Percentiles rank a stretch among this genome's conserved stretches.
These are phyloP conservation scores for Hypoxylon lienhwacheense DNA, from an alignment of 495 filamentous ascomycete species.

Conservation along the genomic window DNA sequence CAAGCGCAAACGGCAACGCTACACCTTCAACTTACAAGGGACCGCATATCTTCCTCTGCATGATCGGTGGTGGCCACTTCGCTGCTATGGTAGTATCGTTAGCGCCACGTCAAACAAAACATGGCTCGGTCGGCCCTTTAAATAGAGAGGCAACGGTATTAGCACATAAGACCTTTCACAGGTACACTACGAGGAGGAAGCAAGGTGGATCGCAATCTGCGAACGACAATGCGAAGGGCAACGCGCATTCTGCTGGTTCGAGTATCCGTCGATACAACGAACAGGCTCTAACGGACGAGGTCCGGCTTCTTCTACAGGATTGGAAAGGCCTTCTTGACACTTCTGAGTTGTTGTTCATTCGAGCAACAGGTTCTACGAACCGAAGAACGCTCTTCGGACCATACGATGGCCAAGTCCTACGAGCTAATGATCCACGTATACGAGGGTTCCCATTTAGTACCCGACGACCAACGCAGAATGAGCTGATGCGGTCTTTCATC, in stretches of 20 bases:
- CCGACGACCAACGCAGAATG: constrained; percentile 87
- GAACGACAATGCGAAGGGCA: constrained; percentile 86
- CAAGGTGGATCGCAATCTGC: constrained; percentile 94
- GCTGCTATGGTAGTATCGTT: constrained; percentile 93
- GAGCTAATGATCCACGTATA: constrained; percentile 78
- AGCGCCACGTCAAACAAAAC: constrained; percentile 74
- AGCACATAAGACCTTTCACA: constrained; percentile 95
- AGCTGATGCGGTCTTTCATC: constrained; percentile 89
- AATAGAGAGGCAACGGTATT: constrained; percentile 82
- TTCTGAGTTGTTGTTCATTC: constrained; percentile 80
- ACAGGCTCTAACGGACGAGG: constrained; percentile 78
- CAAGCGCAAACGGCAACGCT: constrained; percentile 51
- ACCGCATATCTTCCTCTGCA: constrained; percentile 91
- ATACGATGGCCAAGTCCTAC: constrained; percentile 84
- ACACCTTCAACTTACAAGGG: constrained; percentile 56
- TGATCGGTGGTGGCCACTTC: constrained; percentile 98
- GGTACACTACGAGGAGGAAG: constrained; percentile 93
- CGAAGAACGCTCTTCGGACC: constrained; percentile 83
- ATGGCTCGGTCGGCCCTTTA: constrained; percentile 60
- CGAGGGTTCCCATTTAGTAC: constrained; percentile 94
- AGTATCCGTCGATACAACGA: constrained; percentile 92
- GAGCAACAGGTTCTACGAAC: constrained; percentile 85
- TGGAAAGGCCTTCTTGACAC: constrained; percentile 85
- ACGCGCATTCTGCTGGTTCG: constrained; percentile 91
- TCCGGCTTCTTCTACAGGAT: constrained; percentile 72